A percentile compares a stretch with the other conserved stretches of the same genome.
Evolutionary conservation across 805 yeast species (phyloP).

Genomic region (Metschnikowia proteae): DNA sequence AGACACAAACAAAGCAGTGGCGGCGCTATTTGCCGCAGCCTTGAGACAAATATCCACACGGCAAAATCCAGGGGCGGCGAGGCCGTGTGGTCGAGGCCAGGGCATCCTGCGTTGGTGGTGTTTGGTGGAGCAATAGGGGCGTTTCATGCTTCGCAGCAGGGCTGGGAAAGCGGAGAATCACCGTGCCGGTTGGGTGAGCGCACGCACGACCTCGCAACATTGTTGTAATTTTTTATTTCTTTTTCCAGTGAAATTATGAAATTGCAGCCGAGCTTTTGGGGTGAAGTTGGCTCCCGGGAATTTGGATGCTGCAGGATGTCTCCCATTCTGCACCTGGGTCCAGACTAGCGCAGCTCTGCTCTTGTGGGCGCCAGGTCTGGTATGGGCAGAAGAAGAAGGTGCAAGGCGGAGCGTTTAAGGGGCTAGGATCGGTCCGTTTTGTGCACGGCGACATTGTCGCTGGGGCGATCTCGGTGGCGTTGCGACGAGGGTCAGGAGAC

Average conservation of each 20-base stretch:
- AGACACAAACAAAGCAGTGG: no score
- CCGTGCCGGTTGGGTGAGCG: not conserved
- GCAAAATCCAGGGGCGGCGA: no score
- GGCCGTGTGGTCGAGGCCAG: no score
- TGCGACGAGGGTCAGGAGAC: not conserved
- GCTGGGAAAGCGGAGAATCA: not conserved
- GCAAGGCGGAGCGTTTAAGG: not conserved
- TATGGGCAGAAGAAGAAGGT: not conserved
- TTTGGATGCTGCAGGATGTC: no score
- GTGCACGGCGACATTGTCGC: not conserved
- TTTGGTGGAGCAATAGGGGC: not conserved
- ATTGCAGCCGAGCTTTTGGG: not conserved
- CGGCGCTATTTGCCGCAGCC: no score
- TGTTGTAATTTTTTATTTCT: not conserved
- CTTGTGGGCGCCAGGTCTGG: no score
- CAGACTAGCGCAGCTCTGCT: no score
- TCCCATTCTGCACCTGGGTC: no score
- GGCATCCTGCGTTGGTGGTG: not conserved
- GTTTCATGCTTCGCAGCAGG: not conserved
- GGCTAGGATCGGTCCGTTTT: no score
- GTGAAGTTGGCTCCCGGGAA: not conserved
- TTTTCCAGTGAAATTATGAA: not conserved
- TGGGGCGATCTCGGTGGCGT: not conserved
- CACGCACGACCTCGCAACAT: slow-evolving; percentile 3
- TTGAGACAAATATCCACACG: no score